These are phyloP conservation scores for Rhypophila decipiens DNA, from an alignment of 495 filamentous ascomycete species.

Conservation along the genomic window DNA sequence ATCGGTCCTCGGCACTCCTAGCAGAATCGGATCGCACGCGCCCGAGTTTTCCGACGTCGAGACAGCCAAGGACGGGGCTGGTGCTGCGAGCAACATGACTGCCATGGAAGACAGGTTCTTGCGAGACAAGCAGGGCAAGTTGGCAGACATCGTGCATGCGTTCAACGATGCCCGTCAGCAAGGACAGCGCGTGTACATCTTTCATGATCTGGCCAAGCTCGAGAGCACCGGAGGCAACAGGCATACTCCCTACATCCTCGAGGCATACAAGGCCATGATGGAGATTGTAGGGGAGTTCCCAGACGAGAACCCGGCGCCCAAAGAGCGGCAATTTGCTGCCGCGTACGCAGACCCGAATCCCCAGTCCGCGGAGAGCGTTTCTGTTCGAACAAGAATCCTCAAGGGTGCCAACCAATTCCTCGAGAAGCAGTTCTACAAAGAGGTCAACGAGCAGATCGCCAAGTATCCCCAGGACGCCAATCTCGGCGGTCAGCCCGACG, in stretches of 20 bases:
- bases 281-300: conserved; percentile 63
- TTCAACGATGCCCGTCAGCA: conserved; percentile 68
- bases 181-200: conserved; percentile 57
- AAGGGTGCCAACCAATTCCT: conserved; percentile 69
- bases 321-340: conserved; percentile 68
- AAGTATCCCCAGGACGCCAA: conserved; percentile 85
- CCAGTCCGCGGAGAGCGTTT: conserved; percentile 52
- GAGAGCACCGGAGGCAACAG: conserved; percentile 60
- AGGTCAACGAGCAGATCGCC: conserved; percentile 65
- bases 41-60: conserved; percentile 61
- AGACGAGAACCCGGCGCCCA: conserved; percentile 48
- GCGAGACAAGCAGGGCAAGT: conserved; percentile 72
- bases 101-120: conserved; percentile 63
- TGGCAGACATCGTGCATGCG: conserved; percentile 66
- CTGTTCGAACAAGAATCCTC: conserved; percentile 67
- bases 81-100: conserved; percentile 23
- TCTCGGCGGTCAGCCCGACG: conserved; percentile 79
- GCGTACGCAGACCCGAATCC: conserved; percentile 66
- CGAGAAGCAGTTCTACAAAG: conserved; percentile 64
- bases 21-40: conserved; percentile 48
- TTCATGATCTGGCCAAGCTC: conserved; percentile 64
- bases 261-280: conserved; percentile 72
- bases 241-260: conserved; percentile 60
- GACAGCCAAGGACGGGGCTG: conserved; percentile 43
- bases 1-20: conserved; percentile 77